A percentile compares a stretch with the other conserved stretches of the same genome.
These are phyloP conservation scores for Fusarium irregulare DNA, from an alignment of 2,329 filamentous ascomycete genomes.

Conservation along the genomic window DNA sequence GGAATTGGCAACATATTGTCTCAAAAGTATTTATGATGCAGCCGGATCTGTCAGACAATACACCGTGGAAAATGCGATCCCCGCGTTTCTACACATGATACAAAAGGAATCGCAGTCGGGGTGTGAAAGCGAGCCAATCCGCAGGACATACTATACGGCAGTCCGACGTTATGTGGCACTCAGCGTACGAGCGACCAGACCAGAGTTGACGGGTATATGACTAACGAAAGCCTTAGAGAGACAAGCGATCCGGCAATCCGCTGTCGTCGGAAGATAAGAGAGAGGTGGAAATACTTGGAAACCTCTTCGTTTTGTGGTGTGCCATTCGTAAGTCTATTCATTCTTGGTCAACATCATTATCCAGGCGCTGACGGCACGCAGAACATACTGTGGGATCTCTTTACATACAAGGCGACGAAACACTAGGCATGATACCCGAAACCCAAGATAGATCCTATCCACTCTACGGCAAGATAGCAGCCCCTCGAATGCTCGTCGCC, in stretches of 20 bases:
- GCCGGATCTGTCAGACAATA: constrained; percentile 52
- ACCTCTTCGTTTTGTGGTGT: constrained; percentile 60
- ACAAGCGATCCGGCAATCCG: not conserved
- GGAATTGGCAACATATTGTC: constrained; percentile 55
- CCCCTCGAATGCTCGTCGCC: constrained; percentile 59
- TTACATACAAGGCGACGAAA: constrained; percentile 55
- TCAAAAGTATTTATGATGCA: constrained; percentile 53
- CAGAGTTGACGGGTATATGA: no score
- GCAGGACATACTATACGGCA: constrained; percentile 38
- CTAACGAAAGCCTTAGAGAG: constrained; percentile 1
- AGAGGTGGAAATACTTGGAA: constrained; percentile 53
- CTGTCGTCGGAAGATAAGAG: constrained; percentile 24
- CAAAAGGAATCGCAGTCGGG: constrained; percentile 22
- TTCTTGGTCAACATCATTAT: not conserved
- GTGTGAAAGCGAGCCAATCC: constrained; percentile 21
- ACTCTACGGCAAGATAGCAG: constrained; percentile 52
- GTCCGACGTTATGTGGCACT: constrained; percentile 41
- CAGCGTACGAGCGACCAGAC: constrained; percentile 26
- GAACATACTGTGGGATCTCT: constrained; percentile 60
- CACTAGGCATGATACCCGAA: constrained; percentile 54
- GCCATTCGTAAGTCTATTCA: constrained; percentile 55
- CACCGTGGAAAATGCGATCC: constrained; percentile 47
- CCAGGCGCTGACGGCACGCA: constrained; percentile 33
- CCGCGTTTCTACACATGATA: constrained; percentile 42
- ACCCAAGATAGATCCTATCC: constrained; percentile 52